Evolutionary conservation across 2,329 filamentous ascomycete species (phyloP).

Genomic region (Samsoniella hepiali): DNA sequence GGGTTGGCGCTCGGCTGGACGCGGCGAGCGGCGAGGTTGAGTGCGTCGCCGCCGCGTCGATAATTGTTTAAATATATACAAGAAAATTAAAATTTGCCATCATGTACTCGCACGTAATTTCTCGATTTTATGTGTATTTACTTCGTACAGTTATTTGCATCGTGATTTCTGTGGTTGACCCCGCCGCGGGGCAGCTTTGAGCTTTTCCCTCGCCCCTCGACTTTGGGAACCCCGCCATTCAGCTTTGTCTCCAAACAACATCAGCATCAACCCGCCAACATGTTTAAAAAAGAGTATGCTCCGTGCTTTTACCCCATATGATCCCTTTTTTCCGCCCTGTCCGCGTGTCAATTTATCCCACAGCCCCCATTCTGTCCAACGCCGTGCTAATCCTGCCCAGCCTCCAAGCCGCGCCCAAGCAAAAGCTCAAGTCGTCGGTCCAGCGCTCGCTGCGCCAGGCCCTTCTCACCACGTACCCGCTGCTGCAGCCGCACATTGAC

Average conservation of each 20-base stretch:
- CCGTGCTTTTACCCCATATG: neutral
- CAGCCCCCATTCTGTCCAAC: neutral
- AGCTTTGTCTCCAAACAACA: slow-evolving; percentile 18
- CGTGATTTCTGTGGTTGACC: neutral
- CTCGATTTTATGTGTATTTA: neutral
- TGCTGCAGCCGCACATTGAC: slow-evolving; percentile 84
- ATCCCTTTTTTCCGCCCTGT: no score
- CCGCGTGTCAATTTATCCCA: neutral
- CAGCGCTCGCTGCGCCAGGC: slow-evolving; percentile 83
- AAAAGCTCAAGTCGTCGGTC: slow-evolving; percentile 95
- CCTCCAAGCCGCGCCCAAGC: slow-evolving; percentile 74
- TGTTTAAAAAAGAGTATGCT: slow-evolving; percentile 92
- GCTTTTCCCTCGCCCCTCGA: slow-evolving; percentile 17
- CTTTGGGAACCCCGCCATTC: slow-evolving; percentile 18
- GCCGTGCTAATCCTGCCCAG: slow-evolving; percentile 42
- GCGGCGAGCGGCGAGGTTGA: neutral
- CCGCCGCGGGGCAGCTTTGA: slow-evolving; percentile 24
- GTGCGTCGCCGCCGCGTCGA: neutral
- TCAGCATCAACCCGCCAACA: slow-evolving; percentile 41
- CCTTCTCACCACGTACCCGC: slow-evolving; percentile 79
- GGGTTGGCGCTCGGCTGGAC: neutral
- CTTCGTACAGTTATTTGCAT: neutral
- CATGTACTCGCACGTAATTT: neutral
- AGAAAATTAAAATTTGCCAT: neutral
- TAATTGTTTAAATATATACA: neutral